These are phyloP conservation scores for Gossypium rotundifolium DNA, from an alignment of 345 rosid genomes.

Conservation along the genomic window DNA sequence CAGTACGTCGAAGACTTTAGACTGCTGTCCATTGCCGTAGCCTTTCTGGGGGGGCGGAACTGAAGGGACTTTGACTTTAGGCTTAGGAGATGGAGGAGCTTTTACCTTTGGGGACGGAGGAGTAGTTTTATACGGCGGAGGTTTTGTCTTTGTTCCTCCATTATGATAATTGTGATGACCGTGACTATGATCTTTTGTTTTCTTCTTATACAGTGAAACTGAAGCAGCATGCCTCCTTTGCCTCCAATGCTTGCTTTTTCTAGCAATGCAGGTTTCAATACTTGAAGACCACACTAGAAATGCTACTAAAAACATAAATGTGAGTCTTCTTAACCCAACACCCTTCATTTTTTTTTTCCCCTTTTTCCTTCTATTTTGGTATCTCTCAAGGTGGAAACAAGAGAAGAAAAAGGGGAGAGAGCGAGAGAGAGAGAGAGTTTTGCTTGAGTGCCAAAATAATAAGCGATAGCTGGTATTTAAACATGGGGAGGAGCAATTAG, in stretches of 20 bases:
- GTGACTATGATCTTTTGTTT: constrained; percentile 31
- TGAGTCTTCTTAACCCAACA: constrained; percentile 34
- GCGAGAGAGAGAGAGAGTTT: not conserved
- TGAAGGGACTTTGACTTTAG: constrained; percentile 19
- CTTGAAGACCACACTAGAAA: constrained; percentile 57
- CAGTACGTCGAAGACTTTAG: constrained; percentile 51
- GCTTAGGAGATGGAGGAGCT: constrained; percentile 6
- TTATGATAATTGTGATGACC: constrained; percentile 30
- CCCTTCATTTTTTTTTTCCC: constrained; percentile 22
- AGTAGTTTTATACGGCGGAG: constrained; percentile 26
- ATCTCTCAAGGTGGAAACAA: not conserved
- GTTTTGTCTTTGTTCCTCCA: constrained; percentile 39
- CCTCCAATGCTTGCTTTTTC: constrained; percentile 84
- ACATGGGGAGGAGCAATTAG: constrained; percentile 36
- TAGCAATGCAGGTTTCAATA: constrained; percentile 67
- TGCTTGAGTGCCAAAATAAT: constrained; percentile 12
- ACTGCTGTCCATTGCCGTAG: not conserved
- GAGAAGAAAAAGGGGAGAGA: not conserved
- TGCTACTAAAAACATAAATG: constrained; percentile 44
- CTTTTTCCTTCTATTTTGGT: not conserved
- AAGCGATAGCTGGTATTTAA: constrained; percentile 27
- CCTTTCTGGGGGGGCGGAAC: constrained; percentile 33
- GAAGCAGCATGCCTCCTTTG: constrained; percentile 38
- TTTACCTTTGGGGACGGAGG: constrained; percentile 12
- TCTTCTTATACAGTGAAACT: constrained; percentile 42